Percentiles rank a stretch among this genome's conserved stretches.
phyloP scores from a whole-genome alignment of 192 early-diverging fungal species.

The Dissophora globulifera region DNA sequence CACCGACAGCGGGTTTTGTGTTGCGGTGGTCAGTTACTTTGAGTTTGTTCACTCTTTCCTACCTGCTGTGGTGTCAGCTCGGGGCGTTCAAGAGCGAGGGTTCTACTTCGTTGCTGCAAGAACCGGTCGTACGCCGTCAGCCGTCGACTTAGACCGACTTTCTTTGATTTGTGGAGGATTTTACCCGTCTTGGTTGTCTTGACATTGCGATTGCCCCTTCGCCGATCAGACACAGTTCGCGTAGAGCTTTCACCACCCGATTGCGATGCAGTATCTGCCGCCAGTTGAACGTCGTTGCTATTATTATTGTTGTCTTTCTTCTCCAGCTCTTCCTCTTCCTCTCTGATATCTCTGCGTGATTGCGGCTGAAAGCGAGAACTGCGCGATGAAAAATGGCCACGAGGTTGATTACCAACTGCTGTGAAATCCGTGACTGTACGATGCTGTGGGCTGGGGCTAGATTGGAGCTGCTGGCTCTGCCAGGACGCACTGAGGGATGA shows the following conservation, averaged over 20 bases:
- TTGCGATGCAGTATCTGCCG: too few species aligned
- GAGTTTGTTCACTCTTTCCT: background rate
- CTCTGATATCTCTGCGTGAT: too few species aligned
- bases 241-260: background rate
- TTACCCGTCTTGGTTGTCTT: conserved; percentile 49
- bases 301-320: background rate
- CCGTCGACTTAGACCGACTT: conserved; percentile 7
- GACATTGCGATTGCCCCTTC: conserved; percentile 26
- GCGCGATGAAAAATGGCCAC: too few species aligned
- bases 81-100: background rate
- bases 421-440: too few species aligned
- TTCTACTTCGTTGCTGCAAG: conserved; percentile 32
- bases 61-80: conserved; percentile 36
- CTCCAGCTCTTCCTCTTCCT: background rate
- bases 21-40: too few species aligned
- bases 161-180: conserved; percentile 23
- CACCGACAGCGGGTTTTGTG: too few species aligned
- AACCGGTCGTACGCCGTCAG: conserved; percentile 36
- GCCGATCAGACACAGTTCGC: background rate
- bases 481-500: too few species aligned
- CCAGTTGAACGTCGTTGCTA: too few species aligned
- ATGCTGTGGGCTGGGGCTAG: too few species aligned
- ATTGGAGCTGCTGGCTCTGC: too few species aligned
- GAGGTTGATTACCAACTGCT: too few species aligned
- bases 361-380: too few species aligned